A percentile compares a stretch with the other conserved stretches of the same genome.
Conservation (phyloP, 208 protist species). For the Trichomonas vaginalis region DNA sequence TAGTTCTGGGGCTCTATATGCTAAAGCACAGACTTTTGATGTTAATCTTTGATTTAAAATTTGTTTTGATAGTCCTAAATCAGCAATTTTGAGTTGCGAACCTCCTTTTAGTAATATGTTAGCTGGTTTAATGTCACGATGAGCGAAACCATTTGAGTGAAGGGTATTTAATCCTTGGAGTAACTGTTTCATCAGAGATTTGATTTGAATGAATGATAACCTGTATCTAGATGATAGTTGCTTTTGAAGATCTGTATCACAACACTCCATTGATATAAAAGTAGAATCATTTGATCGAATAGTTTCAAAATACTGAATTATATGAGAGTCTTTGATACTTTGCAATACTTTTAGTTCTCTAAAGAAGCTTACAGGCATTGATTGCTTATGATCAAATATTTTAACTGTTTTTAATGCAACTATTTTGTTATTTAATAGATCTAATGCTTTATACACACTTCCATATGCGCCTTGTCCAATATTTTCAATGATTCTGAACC, state of each 20-base stretch:
- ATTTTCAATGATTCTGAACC: neutral
- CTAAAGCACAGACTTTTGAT: neutral
- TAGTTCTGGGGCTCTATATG: neutral
- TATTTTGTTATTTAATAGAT: neutral
- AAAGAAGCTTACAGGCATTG: neutral
- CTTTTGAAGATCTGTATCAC: neutral
- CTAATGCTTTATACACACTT: neutral
- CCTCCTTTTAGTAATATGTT: neutral
- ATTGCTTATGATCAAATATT: neutral
- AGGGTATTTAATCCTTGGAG: neutral
- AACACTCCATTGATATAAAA: neutral
- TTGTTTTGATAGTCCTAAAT: conserved; percentile 46
- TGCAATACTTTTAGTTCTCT: neutral
- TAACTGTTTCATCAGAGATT: neutral
- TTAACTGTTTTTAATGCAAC: neutral
- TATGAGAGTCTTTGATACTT: neutral
- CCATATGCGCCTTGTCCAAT: neutral
- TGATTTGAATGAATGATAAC: neutral
- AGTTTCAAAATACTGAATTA: neutral
- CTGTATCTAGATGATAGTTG: neutral
- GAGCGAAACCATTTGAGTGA: neutral
- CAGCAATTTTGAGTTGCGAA: conserved; percentile 1
- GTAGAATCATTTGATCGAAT: neutral
- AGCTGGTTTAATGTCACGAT: neutral
- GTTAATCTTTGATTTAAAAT: conserved; percentile 29